Conservation (phyloP, 257 asterid genomes). For the Mitragyna speciosa region DNA sequence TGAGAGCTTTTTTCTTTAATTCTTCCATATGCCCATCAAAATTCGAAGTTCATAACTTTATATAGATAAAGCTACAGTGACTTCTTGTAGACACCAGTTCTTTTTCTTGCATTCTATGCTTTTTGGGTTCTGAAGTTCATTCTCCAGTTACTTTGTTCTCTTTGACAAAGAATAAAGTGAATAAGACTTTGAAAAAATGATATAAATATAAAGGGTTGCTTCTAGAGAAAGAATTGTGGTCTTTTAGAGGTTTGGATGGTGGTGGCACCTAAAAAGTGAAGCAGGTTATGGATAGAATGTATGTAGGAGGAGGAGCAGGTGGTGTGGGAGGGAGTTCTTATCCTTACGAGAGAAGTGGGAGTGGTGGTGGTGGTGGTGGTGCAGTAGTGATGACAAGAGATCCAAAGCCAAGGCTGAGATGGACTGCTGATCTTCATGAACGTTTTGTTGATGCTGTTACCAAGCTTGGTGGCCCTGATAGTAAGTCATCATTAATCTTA, state of each 20-base stretch:
- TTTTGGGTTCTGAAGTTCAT: constrained; percentile 17
- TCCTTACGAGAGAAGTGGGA: constrained; percentile 26
- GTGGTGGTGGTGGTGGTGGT: constrained; percentile 22
- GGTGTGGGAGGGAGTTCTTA: constrained; percentile 17
- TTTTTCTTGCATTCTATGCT: constrained; percentile 8
- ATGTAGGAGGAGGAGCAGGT: constrained; percentile 14
- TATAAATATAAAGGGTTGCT: constrained; percentile 1
- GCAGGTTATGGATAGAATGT: constrained; percentile 27
- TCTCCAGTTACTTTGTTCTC: constrained; percentile 19
- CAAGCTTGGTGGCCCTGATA: constrained; percentile 50
- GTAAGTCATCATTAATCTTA: constrained; percentile 25
- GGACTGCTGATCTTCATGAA: constrained; percentile 51
- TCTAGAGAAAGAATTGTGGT: constrained; percentile 2
- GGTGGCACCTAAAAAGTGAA: constrained; percentile 3
- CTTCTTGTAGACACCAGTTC: constrained; percentile 13
- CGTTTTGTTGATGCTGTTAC: constrained; percentile 52
- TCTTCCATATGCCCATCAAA: background rate
- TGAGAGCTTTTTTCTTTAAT: background rate
- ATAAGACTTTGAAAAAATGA: background rate
- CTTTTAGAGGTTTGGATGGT: constrained; percentile 11
- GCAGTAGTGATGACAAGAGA: constrained; percentile 45
- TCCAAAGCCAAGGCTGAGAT: constrained; percentile 49
- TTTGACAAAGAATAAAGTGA: constrained; percentile 17
- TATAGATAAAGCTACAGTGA: constrained; percentile 14
- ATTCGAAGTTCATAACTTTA: background rate